Percentiles rank a stretch among this genome's conserved stretches.
phyloP scores from a whole-genome alignment of 2,329 filamentous ascomycete species.

The Tothia fuscella region DNA sequence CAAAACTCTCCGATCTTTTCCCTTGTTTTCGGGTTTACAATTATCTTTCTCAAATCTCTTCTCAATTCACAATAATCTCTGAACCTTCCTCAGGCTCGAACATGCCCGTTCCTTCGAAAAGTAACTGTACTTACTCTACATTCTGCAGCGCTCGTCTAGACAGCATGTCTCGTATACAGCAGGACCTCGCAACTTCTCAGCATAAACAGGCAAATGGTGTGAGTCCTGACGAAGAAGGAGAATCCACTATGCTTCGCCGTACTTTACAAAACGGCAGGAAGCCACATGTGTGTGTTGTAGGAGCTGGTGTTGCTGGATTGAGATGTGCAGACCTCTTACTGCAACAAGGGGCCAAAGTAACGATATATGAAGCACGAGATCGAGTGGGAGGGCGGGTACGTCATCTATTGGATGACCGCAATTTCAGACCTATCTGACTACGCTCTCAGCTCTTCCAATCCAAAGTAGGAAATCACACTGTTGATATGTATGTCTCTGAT shows the following conservation, averaged over 20 bases:
- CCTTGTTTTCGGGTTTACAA: too few species aligned
- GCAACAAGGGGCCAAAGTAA: conserved; percentile 53
- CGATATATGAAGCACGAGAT: conserved; percentile 55
- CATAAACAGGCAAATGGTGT: neutral
- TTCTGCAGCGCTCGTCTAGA: neutral
- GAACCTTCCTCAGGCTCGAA: too few species aligned
- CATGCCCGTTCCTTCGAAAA: too few species aligned
- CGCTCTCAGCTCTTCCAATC: conserved; percentile 36
- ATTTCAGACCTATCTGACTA: conserved; percentile 28
- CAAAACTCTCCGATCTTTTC: too few species aligned
- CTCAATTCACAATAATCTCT: too few species aligned
- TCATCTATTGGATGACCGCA: conserved; percentile 19
- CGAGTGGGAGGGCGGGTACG: conserved; percentile 54
- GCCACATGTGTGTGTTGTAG: conserved; percentile 52
- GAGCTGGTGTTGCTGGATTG: conserved; percentile 59
- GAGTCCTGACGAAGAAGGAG: neutral
- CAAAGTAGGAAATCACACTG: conserved; percentile 34
- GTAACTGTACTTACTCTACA: too few species aligned
- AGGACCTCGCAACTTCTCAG: conserved; percentile 2
- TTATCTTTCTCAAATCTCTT: neutral
- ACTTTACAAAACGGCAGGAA: neutral
- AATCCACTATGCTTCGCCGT: conserved; percentile 6
- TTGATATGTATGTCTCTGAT: conserved; percentile 42
- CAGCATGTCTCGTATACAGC: conserved; percentile 6
- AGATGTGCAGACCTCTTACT: conserved; percentile 57